phyloP scores from a whole-genome alignment of 345 rosid species.

The Salix arbutifolia region DNA sequence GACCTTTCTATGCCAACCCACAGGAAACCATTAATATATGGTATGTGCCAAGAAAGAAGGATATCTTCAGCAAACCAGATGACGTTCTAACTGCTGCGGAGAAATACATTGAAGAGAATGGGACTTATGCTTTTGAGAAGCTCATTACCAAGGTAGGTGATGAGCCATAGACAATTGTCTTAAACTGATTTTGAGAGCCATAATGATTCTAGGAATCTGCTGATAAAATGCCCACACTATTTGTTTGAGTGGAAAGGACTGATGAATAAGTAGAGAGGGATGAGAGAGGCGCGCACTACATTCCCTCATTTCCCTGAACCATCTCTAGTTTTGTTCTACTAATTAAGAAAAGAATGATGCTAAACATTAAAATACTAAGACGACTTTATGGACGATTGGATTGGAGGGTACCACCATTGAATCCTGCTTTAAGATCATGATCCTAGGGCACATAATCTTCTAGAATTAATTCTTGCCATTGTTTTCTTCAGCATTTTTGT shows the following conservation, averaged over 20 bases:
- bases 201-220: not conserved
- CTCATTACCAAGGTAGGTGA: slow-evolving; percentile 59
- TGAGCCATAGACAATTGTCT: not conserved
- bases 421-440: not conserved
- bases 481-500: not conserved
- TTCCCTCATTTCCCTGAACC: not conserved
- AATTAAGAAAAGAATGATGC: not conserved
- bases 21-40: slow-evolving; percentile 70
- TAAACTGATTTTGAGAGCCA: not conserved
- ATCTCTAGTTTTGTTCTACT: not conserved
- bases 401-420: not conserved
- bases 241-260: not conserved
- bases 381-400: not conserved
- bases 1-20: slow-evolving; percentile 72
- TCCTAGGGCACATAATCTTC: not conserved
- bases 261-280: not conserved
- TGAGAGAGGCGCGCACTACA: not conserved
- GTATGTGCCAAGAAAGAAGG: slow-evolving; percentile 89
- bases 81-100: slow-evolving; percentile 89
- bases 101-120: slow-evolving; percentile 74
- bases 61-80: slow-evolving; percentile 49
- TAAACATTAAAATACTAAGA: not conserved
- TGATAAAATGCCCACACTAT: not conserved
- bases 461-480: not conserved
- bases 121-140: slow-evolving; percentile 84